Evolutionary conservation across 176 grass and related monocot genomes (phyloP).

Genomic region (Musa troglodytarum): DNA sequence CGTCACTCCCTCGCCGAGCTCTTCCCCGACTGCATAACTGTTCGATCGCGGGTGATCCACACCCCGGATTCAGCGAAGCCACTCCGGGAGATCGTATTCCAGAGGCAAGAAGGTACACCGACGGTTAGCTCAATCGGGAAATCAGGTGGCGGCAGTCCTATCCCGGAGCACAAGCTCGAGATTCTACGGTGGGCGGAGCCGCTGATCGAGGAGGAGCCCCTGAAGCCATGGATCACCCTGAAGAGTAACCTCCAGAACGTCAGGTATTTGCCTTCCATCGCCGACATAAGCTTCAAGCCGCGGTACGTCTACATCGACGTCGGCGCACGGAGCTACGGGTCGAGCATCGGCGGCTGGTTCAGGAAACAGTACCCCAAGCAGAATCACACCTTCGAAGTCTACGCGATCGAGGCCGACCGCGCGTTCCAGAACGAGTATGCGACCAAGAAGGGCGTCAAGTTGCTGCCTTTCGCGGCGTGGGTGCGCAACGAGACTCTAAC

Average conservation of each 20-base stretch:
- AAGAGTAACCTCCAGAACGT: conserved; percentile 59
- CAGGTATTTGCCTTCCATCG: conserved; percentile 49
- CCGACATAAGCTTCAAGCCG: conserved; percentile 57
- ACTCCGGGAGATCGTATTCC: conserved; percentile 49
- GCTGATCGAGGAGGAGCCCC: conserved; percentile 48
- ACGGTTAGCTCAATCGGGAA: conserved; percentile 14
- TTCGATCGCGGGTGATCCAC: conserved; percentile 36
- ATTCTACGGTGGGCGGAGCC: conserved; percentile 40
- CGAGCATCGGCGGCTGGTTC: conserved; percentile 73
- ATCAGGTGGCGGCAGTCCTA: conserved; percentile 25
- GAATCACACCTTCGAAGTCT: conserved; percentile 63
- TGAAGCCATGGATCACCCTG: conserved; percentile 60
- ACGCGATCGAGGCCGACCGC: conserved; percentile 59
- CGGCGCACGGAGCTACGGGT: conserved; percentile 61
- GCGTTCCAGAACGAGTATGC: conserved; percentile 56
- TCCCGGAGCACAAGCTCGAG: conserved; percentile 36
- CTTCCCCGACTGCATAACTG: conserved; percentile 24
- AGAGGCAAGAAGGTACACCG: conserved; percentile 25
- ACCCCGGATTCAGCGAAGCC: conserved; percentile 13
- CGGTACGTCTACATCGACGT: conserved; percentile 60
- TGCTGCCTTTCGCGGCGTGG: conserved; percentile 68
- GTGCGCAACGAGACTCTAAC: conserved; percentile 53
- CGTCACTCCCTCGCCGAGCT: conserved; percentile 37
- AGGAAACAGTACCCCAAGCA: conserved; percentile 76
- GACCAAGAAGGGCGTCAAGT: conserved; percentile 37